Evolutionary conservation across 805 yeast genomes (phyloP), one percentile per base, ranked within the genome.

Genomic region (Saccharomycopsis sp.): DNA sequence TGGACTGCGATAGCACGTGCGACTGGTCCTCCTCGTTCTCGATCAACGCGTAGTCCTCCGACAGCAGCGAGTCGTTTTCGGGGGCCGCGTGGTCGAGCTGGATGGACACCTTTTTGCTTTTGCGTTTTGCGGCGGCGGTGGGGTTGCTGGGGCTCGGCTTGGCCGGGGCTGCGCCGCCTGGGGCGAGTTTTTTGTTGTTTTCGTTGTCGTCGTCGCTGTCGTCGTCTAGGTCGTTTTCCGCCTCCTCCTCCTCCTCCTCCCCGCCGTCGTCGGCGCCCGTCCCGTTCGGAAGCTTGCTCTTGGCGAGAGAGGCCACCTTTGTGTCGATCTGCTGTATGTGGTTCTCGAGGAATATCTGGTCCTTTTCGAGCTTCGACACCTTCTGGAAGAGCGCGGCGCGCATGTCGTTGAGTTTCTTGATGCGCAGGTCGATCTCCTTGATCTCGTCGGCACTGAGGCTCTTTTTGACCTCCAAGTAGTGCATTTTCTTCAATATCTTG

Each of bases 391-490:
- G 79, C 14, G 76, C 64, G 56, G 77, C 75, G 53, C 91, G 73
- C 71, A 77, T 72, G 18, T 70, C 62, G 57, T 81, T 79, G 50
- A 86, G 65, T 63, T 75, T 76, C 50, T 76, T 74, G 46, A 87
- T 78, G 63, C 82, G 78, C 41, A 66, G 66, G 66, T 87, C 92
- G 40, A 87, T 73, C 56, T 84, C 91, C 54, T 74, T 70, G 34
- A 87, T 82, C 65, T 87, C 91, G 63, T 75, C 75, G 1, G 87
- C 77, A 0, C 89, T 82, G 46, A 85, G 68, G 20, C 83, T 82
- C 67, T 87, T 85, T 54, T 87, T 78, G 24, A 87, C 76, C 61
- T 83, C 85, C 58, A 84, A 67, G 16, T 80, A 68, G 58, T 82
- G 85, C 62, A 85, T 69, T 54, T 73, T 75, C 58, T 76, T 75